phyloP scores from a whole-genome alignment of 1,284 basidiomycete genomes.

The Cryptococcus sp. region DNA sequence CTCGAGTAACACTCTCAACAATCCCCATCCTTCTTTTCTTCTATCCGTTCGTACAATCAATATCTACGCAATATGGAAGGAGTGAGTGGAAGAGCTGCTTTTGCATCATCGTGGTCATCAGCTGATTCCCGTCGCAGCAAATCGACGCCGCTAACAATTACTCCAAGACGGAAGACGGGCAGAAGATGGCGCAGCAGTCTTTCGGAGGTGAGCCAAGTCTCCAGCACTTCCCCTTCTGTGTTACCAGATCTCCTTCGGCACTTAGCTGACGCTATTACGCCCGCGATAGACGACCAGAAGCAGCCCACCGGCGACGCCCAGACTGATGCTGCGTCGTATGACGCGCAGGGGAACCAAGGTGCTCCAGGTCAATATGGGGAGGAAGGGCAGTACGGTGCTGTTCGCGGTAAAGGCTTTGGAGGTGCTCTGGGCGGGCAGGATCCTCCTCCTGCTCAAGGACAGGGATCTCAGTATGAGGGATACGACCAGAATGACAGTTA shows the following conservation, averaged over 20 bases:
- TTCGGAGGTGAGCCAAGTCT: conserved; percentile 11
- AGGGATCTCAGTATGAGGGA: conserved; percentile 30
- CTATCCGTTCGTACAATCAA: not conserved
- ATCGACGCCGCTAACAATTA: conserved; percentile 35
- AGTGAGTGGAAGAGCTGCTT: conserved; percentile 10
- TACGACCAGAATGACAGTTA: conserved; percentile 7
- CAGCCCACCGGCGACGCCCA: conserved; percentile 13
- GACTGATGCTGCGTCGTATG: conserved; percentile 11
- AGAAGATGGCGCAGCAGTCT: conserved; percentile 26
- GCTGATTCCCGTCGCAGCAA: conserved; percentile 9
- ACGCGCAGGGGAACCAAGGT: conserved; percentile 23
- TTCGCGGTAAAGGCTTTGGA: conserved; percentile 21
- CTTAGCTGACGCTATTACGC: no score
- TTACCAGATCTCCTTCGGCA: not conserved
- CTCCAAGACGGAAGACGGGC: conserved; percentile 29
- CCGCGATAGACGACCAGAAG: not conserved
- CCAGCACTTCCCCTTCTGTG: not conserved
- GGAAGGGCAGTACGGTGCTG: conserved; percentile 28
- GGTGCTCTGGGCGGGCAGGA: conserved; percentile 7
- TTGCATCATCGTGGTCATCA: not conserved
- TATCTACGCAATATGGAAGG: conserved; percentile 19
- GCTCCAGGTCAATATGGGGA: conserved; percentile 23
- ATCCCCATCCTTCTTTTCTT: no score
- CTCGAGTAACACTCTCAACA: no score
- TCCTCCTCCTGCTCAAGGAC: conserved; percentile 3